phyloP scores from a whole-genome alignment of 805 yeast species.

The Saccharomycopsis sp. region DNA sequence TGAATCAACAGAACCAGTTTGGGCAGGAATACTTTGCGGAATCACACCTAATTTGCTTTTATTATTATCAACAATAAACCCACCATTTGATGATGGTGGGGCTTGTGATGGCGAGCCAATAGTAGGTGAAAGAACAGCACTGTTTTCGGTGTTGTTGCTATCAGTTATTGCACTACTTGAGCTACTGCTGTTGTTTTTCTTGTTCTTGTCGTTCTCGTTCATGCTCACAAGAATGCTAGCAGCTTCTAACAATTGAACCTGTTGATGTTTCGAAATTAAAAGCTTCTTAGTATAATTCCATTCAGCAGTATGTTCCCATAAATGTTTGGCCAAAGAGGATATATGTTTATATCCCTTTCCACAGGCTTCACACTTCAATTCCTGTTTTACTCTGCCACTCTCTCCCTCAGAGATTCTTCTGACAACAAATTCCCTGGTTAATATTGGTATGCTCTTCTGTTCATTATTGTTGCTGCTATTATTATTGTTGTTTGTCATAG shows the following conservation, averaged over 20 bases:
- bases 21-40: neutral
- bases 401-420: slow-evolving; percentile 83
- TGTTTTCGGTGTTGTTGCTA: slow-evolving; percentile 5
- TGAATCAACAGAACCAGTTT: neutral
- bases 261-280: slow-evolving; percentile 80
- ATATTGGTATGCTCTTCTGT: slow-evolving; percentile 29
- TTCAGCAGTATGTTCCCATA: slow-evolving; percentile 94
- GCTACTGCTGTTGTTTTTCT: neutral
- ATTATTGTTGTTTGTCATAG: neutral
- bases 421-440: slow-evolving; percentile 66
- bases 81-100: slow-evolving; percentile 2
- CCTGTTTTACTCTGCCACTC: slow-evolving; percentile 77
- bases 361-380: slow-evolving; percentile 81
- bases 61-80: neutral
- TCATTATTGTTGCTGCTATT: slow-evolving; percentile 1
- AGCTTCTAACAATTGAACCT: slow-evolving; percentile 74
- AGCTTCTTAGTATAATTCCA: slow-evolving; percentile 84
- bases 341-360: slow-evolving; percentile 90
- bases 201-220: slow-evolving; percentile 37
- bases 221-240: slow-evolving; percentile 72
- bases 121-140: slow-evolving; percentile 19
- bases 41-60: neutral
- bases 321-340: slow-evolving; percentile 77
- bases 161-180: slow-evolving; percentile 1
- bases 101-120: slow-evolving; percentile 21